A percentile compares a stretch with the other conserved stretches of the same genome.
These are phyloP conservation scores for Globisporangium cylindrosporum DNA, from an alignment of 352 stramenopile species.

Conservation along the genomic window DNA sequence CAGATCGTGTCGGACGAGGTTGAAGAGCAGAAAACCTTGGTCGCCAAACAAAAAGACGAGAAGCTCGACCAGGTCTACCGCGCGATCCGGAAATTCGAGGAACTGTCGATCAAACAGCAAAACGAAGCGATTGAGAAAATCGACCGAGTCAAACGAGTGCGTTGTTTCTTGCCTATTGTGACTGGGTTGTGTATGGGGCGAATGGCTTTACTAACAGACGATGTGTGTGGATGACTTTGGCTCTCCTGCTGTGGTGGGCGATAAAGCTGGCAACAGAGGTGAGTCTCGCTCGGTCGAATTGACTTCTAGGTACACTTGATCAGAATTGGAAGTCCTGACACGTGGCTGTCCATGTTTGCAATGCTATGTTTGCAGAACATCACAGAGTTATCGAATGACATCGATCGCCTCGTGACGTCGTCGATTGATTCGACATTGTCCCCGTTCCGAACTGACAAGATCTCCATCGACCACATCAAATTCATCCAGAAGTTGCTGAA, in stretches of 20 bases:
- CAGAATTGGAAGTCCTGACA: no score
- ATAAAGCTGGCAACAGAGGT: constrained; percentile 35
- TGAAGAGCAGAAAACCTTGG: constrained; percentile 43
- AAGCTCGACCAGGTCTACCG: constrained; percentile 45
- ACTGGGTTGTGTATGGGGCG: background rate
- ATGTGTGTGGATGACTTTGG: background rate
- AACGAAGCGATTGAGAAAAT: constrained; percentile 48
- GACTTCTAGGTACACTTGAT: no score
- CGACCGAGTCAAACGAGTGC: constrained; percentile 43
- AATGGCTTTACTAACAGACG: background rate
- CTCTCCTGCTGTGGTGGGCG: background rate
- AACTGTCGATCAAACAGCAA: constrained; percentile 42
- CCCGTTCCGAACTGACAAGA: constrained; percentile 55
- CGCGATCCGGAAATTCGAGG: constrained; percentile 39
- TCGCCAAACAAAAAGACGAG: constrained; percentile 45
- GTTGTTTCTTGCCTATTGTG: background rate
- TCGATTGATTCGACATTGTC: constrained; percentile 55
- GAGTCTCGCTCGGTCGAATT: background rate
- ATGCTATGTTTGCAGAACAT: constrained; percentile 32
- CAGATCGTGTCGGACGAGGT: constrained; percentile 60
- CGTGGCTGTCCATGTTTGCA: no score
- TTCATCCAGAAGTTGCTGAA: constrained; percentile 58
- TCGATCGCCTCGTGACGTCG: constrained; percentile 44
- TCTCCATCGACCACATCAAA: constrained; percentile 44
- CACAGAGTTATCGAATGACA: constrained; percentile 43